phyloP scores from a whole-genome alignment of 179 eudicot genomes.

The Spergularia azorica region DNA sequence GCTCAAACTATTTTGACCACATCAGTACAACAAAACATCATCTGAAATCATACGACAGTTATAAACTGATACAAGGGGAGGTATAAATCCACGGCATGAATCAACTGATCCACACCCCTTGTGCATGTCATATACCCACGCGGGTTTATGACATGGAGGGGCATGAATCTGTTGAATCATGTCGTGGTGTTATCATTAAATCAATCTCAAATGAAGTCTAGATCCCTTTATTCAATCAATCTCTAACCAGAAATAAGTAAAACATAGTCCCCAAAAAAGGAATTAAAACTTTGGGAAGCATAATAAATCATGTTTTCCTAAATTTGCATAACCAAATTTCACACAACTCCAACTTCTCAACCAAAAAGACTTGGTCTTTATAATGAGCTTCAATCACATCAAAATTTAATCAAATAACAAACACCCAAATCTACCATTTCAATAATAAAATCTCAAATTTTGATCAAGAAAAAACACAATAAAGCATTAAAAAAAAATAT shows the following conservation, averaged over 20 bases:
- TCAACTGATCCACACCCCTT: too few species aligned
- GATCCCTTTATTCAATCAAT: neutral
- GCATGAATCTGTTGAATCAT: too few species aligned
- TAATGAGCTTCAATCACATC: neutral
- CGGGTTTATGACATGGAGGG: too few species aligned
- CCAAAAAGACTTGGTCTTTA: neutral
- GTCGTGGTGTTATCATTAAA: too few species aligned
- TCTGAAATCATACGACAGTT: neutral
- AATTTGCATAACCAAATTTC: neutral
- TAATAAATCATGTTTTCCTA: neutral
- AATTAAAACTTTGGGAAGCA: neutral
- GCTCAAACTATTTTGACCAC: neutral
- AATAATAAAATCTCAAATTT: neutral
- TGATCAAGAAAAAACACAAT: neutral
- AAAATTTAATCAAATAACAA: neutral
- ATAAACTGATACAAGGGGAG: too few species aligned
- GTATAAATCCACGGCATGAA: too few species aligned
- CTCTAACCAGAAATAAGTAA: neutral
- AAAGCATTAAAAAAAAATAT: neutral
- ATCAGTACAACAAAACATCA: neutral
- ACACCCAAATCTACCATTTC: neutral
- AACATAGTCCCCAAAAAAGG: neutral
- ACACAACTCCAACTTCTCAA: neutral
- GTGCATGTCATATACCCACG: too few species aligned
- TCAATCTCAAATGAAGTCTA: neutral